Base-by-base conservation (phyloP, 495 filamentous ascomycete species). In the Viridothelium virens region DNA sequence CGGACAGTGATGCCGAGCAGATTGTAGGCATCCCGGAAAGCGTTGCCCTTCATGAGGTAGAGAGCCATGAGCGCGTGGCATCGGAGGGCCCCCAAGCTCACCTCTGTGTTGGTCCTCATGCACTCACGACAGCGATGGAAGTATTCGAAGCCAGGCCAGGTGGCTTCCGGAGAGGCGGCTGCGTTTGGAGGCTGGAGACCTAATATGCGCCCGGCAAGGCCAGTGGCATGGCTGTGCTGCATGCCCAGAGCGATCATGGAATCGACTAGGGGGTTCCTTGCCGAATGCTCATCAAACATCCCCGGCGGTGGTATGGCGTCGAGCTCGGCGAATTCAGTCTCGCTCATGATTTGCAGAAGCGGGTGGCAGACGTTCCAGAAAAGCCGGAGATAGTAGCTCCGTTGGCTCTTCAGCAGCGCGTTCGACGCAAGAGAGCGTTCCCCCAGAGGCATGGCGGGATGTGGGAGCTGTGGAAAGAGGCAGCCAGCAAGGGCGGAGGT, bases 21-120 rank as follows among this genome's bases (percentile, higher is more conserved):
- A 53, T 53, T 53, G 48, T 53, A 53, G 48, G 48, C 48, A n/a
- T 53, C 48, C 48, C 48, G 48, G 48, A 53, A 53, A 53, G 48
- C 48, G 18, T 18, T 53, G 48, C 48, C 48, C 48, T 53, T 53
- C 48, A 53, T 53, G n/a, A 53, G 48, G 48, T 53, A 53, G 48
- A 53, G 48, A n/a, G 48, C 48, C 48, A 53, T 53, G 48, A 53
- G 48, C 11, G 48, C 48, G 18, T 53, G 48, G 48, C 48, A 53
- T 53, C 48, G 48, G 5, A 53, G 48, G 2, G 48, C 16, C n/a
- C 48, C 48, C 48, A 53, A 53, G 48, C 11, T 53, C 48, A 53
- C 48, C 48, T 53, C 48, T 53, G 48, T 53, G 48, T 53, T 53
- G 11, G 48, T 53, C 48, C 48, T 11, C 48, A 53, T 53, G 48